Evolutionary conservation across 1,139 yeast species (phyloP), one percentile per base, ranked within the genome.

Genomic region (Hyphopichia pseudoburtonii): DNA sequence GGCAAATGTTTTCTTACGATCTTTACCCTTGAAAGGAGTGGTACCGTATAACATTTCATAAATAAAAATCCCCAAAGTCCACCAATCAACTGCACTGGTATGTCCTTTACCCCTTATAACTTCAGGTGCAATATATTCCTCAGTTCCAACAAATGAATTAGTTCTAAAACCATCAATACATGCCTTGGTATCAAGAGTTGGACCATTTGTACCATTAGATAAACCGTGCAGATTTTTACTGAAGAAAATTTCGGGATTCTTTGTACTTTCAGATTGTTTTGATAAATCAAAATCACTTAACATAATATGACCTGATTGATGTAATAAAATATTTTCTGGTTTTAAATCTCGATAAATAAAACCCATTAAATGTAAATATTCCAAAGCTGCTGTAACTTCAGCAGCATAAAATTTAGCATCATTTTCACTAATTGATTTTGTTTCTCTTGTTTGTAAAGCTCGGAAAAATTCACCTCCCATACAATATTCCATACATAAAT

Each of bases 381-480:
- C 99, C 42, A 94, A 70, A 0, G 98, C 98, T 0, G 98, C 98
- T 1, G 95, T 84, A 12, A 94, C 98, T 60, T 94, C 99, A 11
- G 97, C 89, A 0, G 97, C 97, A 59, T 94, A 94, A 57, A 94
- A 94, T 42, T 81, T 73, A 14, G 98, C 97, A 57, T 90, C 97
- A 34, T 71, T 78, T 59, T 94, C 99, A 27, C 80, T 73, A 12
- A 94, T 82, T 44, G 95, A 86, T 56, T 89, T 88, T 36, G 90
- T 79, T 44, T 82, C 86, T 43, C 97, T 74, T 0, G 97, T 89
- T 63, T 94, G 98, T 37, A 94, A 66, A 0, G 98, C 98, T 42
- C 98, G 71, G 70, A 94, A 94, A 57, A 94, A 94, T 62, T 94
- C 99, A 33, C 99, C 98, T 16, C 99, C 99, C 94, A 92, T 89